Base-by-base conservation (phyloP, 2,329 filamentous ascomycete species). In the Aspergillus vadensis region DNA sequence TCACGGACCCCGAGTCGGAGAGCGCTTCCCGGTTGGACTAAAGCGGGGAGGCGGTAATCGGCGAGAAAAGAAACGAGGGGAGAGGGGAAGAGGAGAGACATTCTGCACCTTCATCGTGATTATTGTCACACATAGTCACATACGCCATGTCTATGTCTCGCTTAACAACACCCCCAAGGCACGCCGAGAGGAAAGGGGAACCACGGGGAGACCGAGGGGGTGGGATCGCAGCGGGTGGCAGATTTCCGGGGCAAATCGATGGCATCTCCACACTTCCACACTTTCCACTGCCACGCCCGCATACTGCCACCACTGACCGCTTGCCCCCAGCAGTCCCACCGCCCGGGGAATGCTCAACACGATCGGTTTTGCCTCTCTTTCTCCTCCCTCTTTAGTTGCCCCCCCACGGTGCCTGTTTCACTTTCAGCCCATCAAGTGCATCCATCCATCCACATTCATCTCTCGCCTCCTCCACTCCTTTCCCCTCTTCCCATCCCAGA, bases 281-380 rank as follows among this genome's bases (percentile, higher is more conserved):
- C 3, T 32, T 32, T 32, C 30, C 32, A 14, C 32, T 36, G 32
- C 32, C 32, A 36, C 32, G 32, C 21, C 14, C 14, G 17, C 39
- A 50, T 59, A 62, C 59, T 64, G 62, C 62, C 59, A 12, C n/a
- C 2, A 23, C 5, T 51, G 57, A 64, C 62, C 62, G 62, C 62
- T 57, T 21, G 5, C 15, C 38, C 15, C 38, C 23, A 27, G 48
- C 57, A 36, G 32, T 36, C 32, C 12, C 12, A 36, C 32, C 32
- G 32, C 32, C 32, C 32, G 27, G 27, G 27, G 27, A 30, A 30
- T 30, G 9, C 27, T 30, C 27, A 30, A 12, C 27, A 12, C 27
- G 27, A 30, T 36, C 57, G 39, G 41, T 48, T 47, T 59, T 57
- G 32, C 38, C 54, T 48, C 53, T 36, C 32, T 32, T 32, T 36